Evolutionary conservation across 352 stramenopile genomes (phyloP), one percentile per base, ranked within the genome.

Genomic region (Phytophthora idaei): DNA sequence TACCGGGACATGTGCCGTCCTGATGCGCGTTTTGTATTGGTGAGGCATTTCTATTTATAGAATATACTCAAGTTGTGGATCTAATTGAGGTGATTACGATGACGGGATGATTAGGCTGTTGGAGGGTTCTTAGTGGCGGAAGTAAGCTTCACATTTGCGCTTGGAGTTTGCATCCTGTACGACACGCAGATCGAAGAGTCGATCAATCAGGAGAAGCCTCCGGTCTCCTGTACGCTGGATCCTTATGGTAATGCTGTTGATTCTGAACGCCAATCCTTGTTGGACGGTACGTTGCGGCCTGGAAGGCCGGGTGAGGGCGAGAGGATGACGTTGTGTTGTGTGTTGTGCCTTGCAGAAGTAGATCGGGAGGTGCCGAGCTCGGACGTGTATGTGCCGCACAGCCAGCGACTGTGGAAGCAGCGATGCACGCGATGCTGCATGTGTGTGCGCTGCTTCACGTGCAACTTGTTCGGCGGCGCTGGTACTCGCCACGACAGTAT

Each of bases 401-500:
- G 87, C 36, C 69, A 78, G 25, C 67, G 81, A 50, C 73, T 85
- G 25, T 96, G 88, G 88, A 83, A 92, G 64, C 78, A 84, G 50
- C 80, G 87, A 4, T 96, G 88, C 61, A 90, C 73, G 41, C 77
- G 74, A 42, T 96, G 78, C 64, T 96, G 88, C 47, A 64, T 84
- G 42, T 96, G 88, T 54, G 42, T 96, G 42, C 88, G 81, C n/a
- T 93, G 84, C 69, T 88, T 90, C 60, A 96, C 89, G 46, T 96
- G 89, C 78, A 92, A 90, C 36, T 78, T 96, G 46, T 96, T 96
- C 65, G 89, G 89, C 34, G 89, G 89, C 46, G 77, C 83, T 10
- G 85, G 86, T n/a, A 96, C 87, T 12, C 79, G 88, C 41, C 86
- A 93, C 57, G 89, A 95, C 71, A 93, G 85, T 37, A 96, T 96